phyloP scores from a whole-genome alignment of 148 eudicot genomes.

The Polygonum aviculare region DNA sequence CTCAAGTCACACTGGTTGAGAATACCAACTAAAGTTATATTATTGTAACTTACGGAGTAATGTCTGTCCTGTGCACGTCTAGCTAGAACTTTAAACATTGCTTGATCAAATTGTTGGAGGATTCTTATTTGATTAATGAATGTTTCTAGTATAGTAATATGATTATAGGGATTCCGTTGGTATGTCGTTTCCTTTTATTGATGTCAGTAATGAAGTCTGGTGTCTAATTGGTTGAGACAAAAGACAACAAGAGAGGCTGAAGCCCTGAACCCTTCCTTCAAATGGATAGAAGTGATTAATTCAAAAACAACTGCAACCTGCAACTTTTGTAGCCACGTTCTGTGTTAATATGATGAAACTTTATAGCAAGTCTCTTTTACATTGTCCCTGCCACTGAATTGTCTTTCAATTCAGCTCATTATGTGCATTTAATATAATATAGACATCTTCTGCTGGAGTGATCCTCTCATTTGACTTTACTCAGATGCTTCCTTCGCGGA shows the following conservation, averaged over 20 bases:
- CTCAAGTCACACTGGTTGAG: not conserved
- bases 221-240: not conserved
- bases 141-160: not conserved
- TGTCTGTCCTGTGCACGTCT: not conserved
- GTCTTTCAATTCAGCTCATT: not conserved
- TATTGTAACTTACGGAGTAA: not conserved
- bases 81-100: not conserved
- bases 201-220: not conserved
- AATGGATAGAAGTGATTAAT: not conserved
- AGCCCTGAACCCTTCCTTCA: not conserved
- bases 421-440: not conserved
- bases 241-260: not conserved
- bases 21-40: not conserved
- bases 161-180: not conserved
- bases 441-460: not conserved
- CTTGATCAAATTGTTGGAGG: not conserved
- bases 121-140: not conserved
- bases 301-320: not conserved
- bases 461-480: constrained; percentile 15
- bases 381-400: not conserved
- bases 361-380: not conserved
- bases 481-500: constrained; percentile 95
- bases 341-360: not conserved
- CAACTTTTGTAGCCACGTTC: not conserved
- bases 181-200: not conserved